phyloP scores from a whole-genome alignment of 73 alveolate genomes.

The Paramecium tetraurelia region DNA sequence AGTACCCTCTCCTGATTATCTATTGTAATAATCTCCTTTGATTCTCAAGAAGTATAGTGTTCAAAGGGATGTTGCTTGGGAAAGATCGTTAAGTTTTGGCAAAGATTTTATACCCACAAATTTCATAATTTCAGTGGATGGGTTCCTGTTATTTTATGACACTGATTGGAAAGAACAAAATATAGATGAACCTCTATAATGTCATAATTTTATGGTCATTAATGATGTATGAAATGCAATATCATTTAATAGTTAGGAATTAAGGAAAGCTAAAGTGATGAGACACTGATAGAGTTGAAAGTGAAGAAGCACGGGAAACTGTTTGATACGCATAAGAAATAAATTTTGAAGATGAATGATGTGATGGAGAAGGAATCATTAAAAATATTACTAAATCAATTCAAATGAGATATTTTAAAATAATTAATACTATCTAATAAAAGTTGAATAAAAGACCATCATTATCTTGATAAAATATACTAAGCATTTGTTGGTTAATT shows the following conservation, averaged over 20 bases:
- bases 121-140: conserved; percentile 20
- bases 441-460: neutral
- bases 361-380: neutral
- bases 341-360: conserved; percentile 5
- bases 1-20: neutral
- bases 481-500: neutral
- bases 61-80: conserved; percentile 46
- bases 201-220: neutral
- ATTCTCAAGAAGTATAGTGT: neutral
- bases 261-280: conserved; percentile 28
- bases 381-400: neutral
- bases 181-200: neutral
- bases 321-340: conserved; percentile 4
- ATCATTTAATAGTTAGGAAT: neutral
- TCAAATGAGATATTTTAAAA: neutral
- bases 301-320: neutral
- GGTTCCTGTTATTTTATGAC: conserved; percentile 3
- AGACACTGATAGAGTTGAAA: neutral
- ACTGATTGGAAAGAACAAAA: neutral
- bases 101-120: neutral
- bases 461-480: neutral
- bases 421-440: neutral
- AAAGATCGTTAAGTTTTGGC: conserved; percentile 39
- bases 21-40: neutral
- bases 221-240: neutral